Evolutionary conservation across 176 grass and related monocot species (phyloP).

Genomic region (Triticum urartu): DNA sequence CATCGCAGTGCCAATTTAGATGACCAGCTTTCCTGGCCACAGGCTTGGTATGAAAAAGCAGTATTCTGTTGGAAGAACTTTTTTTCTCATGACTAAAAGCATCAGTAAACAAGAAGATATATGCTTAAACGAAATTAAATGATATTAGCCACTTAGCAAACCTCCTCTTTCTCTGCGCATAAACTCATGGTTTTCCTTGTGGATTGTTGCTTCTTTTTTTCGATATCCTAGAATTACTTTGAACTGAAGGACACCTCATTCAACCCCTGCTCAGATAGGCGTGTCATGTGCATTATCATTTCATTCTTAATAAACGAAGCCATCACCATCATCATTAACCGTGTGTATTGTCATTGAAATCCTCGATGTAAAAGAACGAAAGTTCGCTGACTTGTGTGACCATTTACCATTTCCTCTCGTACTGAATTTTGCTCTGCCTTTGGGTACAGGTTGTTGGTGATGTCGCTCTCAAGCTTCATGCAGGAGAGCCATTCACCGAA

Average conservation of each 20-base stretch:
- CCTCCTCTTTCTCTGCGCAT: background rate
- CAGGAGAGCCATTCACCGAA: conserved; percentile 54
- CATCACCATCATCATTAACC: background rate
- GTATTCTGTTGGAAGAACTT: background rate
- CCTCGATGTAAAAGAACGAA: background rate
- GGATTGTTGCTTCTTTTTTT: background rate
- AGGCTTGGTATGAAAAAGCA: background rate
- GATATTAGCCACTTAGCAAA: background rate
- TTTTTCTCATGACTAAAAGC: background rate
- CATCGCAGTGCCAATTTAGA: too few species aligned
- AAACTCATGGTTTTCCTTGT: background rate
- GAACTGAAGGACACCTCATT: background rate
- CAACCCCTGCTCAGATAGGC: background rate
- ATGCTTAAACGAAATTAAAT: background rate
- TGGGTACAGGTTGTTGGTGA: conserved; percentile 72
- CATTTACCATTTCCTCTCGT: background rate
- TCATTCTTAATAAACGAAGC: background rate
- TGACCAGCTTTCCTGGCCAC: too few species aligned
- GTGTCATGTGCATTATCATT: background rate
- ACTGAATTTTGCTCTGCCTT: conserved; percentile 6
- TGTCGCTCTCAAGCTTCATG: conserved; percentile 67
- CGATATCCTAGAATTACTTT: background rate
- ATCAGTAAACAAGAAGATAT: conserved; percentile 4
- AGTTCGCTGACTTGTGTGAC: background rate
- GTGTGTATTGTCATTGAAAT: background rate